These are phyloP conservation scores for Cymodocea nodosa DNA, from an alignment of 116 monocot species.

Conservation along the genomic window DNA sequence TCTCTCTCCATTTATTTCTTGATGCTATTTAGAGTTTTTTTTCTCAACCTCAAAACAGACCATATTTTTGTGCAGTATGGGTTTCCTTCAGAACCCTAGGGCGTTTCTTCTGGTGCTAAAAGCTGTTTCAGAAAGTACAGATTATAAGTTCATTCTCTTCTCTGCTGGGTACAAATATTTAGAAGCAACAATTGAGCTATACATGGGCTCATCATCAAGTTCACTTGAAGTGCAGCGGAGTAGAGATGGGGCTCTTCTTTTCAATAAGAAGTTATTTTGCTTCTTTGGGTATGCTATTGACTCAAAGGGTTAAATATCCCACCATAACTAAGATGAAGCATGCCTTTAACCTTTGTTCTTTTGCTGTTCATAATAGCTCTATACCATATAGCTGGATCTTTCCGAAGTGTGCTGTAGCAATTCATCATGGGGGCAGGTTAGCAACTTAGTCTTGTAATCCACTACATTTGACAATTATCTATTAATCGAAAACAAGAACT, in stretches of 20 bases:
- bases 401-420: slow-evolving; percentile 53
- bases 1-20: not conserved
- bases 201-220: slow-evolving; percentile 16
- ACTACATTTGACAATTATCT: not conserved
- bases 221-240: slow-evolving; percentile 2
- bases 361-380: not conserved
- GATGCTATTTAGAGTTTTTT: not conserved
- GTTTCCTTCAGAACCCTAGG: slow-evolving; percentile 52
- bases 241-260: slow-evolving; percentile 24
- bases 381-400: slow-evolving; percentile 83
- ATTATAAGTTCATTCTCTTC: slow-evolving; percentile 52
- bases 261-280: slow-evolving; percentile 43
- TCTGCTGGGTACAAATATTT: slow-evolving; percentile 55
- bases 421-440: slow-evolving; percentile 98
- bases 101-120: slow-evolving; percentile 60
- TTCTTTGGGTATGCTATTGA: slow-evolving; percentile 53
- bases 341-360: not conserved
- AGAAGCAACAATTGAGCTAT: slow-evolving; percentile 33
- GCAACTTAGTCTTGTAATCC: not conserved
- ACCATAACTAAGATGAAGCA: not conserved
- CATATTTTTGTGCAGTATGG: slow-evolving; percentile 49
- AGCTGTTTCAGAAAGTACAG: slow-evolving; percentile 36
- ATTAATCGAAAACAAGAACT: not conserved
- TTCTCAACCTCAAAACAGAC: not conserved
- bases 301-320: not conserved